Base-by-base conservation (phyloP, 2,329 filamentous ascomycete species). In the Fusarium buharicum region DNA sequence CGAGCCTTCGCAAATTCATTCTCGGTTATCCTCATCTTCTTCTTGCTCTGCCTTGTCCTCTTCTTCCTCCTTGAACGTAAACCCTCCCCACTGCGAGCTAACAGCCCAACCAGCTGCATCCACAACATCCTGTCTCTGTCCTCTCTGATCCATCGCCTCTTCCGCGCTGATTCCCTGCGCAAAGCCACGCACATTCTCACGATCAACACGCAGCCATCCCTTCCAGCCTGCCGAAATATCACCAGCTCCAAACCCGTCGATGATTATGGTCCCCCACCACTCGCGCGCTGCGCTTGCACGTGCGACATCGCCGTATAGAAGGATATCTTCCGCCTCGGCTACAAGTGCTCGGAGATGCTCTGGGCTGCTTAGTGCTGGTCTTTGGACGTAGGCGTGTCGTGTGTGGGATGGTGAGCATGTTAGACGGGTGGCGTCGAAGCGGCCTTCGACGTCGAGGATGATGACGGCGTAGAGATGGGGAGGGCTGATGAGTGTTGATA, bases 201-300 rank as follows among this genome's bases (percentile, higher is more conserved):
- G 73, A 46, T 83, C 79, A 6, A 86, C 78, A 11, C 78, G 76
- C 50, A 86, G 66, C 84, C 84, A 87, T 10, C 84, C 84, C 58
- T 72, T 77, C 75, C 75, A 78, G 22, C 68, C 72, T 12, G 71
- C 64, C 46, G 71, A 66, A 37, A 76, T 57, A 46, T 76, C 68
- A 17, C 76, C 74, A 1, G 73, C 72, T 6, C 72, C 72, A 24
- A 71, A 62, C 1, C 78, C 78, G 10, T 82, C 82, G 34, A 86
- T 64, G 6, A 86, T 79, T 22, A 87, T 65, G 2, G 82, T 84
- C n/a, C 85, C 84, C 84, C 85, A 87, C 79, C 81, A 85, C 56
- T 80, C 77, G 4, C 84, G 78, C 22, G 66, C 72, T 6, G 76
- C 75, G 59, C 81, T 85, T 33, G 66, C 69, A 56, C 78, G 77